These are phyloP conservation scores for Hsuehochloa calcarea DNA, from an alignment of 176 grass and related monocot genomes.

Conservation along the genomic window DNA sequence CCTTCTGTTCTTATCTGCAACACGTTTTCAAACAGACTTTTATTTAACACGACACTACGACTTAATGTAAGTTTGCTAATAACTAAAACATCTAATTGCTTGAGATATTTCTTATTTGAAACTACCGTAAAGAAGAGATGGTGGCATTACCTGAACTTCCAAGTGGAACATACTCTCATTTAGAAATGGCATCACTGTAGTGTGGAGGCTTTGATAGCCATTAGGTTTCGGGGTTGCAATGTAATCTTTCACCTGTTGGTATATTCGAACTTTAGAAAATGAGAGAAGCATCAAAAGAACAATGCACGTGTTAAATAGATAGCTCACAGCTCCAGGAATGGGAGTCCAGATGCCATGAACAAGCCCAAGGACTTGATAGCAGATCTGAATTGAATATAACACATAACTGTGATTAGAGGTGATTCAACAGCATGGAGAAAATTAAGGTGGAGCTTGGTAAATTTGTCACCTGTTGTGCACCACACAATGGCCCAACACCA, in stretches of 20 bases:
- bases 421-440: too few relatives aligned
- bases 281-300: conserved; percentile 23
- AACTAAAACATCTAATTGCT: background rate
- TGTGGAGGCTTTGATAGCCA: conserved; percentile 94
- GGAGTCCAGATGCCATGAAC: conserved; percentile 99
- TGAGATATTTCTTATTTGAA: conserved; percentile 22
- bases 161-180: conserved; percentile 97
- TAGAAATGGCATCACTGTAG: conserved; percentile 95
- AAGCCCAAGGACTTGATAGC: conserved; percentile 96
- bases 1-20: conserved; percentile 98
- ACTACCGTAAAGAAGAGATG: background rate
- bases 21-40: background rate
- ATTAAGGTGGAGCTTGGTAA: too few relatives aligned
- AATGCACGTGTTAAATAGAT: background rate
- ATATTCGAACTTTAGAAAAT: conserved; percentile 26
- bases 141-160: conserved; percentile 83
- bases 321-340: conserved; percentile 95
- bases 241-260: conserved; percentile 83
- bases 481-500: conserved; percentile 85
- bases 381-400: conserved; percentile 63
- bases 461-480: conserved; percentile 66
- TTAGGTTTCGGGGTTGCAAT: conserved; percentile 99
- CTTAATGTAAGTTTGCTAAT: background rate
- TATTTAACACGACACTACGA: too few relatives aligned
- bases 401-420: too few relatives aligned